Base-by-base conservation (phyloP, 345 rosid species). In the Gossypium longicalyx region DNA sequence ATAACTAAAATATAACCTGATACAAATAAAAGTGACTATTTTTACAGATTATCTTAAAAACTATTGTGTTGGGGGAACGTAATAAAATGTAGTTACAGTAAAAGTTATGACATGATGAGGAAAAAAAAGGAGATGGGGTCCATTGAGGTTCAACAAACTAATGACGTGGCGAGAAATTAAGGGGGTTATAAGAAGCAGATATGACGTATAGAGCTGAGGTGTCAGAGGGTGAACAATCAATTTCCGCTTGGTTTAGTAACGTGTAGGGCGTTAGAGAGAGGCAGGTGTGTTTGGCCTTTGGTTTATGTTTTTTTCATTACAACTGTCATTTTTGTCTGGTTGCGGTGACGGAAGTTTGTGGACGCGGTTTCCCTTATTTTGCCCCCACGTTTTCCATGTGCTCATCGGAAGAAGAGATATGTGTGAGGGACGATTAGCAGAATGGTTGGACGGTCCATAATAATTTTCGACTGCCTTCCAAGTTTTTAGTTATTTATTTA, bases 381-480 rank as follows among this genome's bases (percentile, higher is more conserved):
- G 27, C 19, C 22, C 66, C 80, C 70, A 34, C 73, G 79, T 83
- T 78, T 81, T 67, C 43, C 82, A 83, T 84, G 86, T 85, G 86
- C 77, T 13, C 9, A 7, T 64, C 48, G 47, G 68, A 16, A 8
- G 2, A 29, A 7, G 27, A 16, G 13, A 12, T 45, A 9, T 29
- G 7, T 16, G 45, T 0, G 6, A 61, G 4, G 11, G 8, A 23
- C 12, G 34, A 45, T 45, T 2, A 19, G 12, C 63, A 54, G 49
- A 63, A 63, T 41, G 16, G 5, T 2, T 11, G 71, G 70, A 73
- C 65, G 80, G 77, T 78, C 56, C 25, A 57, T 7, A 1, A 29
- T 16, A 15, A 2, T 51, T 45, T 16, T 44, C 0, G 22, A 2
- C 9, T 10, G 5, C 47, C 66, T 5, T 60, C 20, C 23, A 2